phyloP scores from a whole-genome alignment of 495 filamentous ascomycete species.

The Aspergillus homomorphus region DNA sequence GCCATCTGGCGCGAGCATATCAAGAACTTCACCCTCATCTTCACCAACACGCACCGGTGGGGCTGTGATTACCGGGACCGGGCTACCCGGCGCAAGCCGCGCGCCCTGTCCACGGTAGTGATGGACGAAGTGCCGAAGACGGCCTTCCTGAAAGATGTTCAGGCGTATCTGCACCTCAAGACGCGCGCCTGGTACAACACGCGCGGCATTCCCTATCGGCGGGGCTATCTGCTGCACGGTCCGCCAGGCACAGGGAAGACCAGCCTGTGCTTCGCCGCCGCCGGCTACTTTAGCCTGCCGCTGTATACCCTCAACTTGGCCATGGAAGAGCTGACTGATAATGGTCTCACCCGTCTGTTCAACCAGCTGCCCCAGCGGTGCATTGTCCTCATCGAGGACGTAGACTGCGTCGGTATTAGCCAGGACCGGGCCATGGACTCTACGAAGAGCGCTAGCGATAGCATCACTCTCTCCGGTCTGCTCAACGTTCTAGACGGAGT shows the following conservation, averaged over 20 bases:
- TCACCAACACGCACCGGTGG: too few species aligned
- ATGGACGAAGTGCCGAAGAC: too few species aligned
- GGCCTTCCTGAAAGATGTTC: slow-evolving; percentile 38
- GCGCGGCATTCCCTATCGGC: slow-evolving; percentile 46
- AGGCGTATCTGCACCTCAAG: slow-evolving; percentile 70
- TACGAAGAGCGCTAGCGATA: slow-evolving; percentile 24
- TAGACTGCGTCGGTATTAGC: slow-evolving; percentile 18
- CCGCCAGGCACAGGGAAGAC: slow-evolving; percentile 41
- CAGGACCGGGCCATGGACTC: slow-evolving; percentile 54
- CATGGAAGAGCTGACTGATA: slow-evolving; percentile 40
- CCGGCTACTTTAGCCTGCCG: slow-evolving; percentile 8
- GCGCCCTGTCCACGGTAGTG: too few species aligned
- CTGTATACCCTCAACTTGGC: slow-evolving; percentile 12
- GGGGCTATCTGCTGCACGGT: slow-evolving; percentile 36
- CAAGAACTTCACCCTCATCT: too few species aligned
- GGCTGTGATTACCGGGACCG: too few species aligned
- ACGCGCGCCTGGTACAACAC: slow-evolving; percentile 68
- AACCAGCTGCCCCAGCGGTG: slow-evolving; percentile 37
- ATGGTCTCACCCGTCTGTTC: slow-evolving; percentile 62
- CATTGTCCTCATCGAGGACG: slow-evolving; percentile 38
- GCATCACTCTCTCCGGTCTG: slow-evolving; percentile 66
- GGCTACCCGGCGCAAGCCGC: background rate
- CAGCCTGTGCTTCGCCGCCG: slow-evolving; percentile 19
- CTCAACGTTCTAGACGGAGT: slow-evolving; percentile 86
- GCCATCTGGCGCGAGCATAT: too few species aligned